Percentiles rank a stretch among this genome's conserved stretches.
phyloP scores from a whole-genome alignment of 805 yeast species.

The Metschnikowia kunwiensis region DNA sequence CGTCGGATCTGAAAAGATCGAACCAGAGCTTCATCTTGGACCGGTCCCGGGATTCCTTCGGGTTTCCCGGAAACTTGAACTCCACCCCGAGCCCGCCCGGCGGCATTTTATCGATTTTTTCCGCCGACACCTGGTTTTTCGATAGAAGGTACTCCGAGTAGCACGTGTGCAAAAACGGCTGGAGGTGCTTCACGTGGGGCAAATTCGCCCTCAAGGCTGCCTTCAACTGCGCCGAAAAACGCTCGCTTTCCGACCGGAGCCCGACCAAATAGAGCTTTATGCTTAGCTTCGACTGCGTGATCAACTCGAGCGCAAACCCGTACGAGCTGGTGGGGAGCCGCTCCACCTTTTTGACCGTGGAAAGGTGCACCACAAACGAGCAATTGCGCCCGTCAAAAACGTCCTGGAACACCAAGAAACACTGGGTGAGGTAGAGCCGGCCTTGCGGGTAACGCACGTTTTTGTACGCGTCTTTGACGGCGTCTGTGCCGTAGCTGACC shows the following conservation, averaged over 20 bases:
- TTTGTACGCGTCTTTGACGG: constrained; percentile 21
- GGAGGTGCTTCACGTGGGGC: constrained; percentile 56
- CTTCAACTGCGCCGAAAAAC: constrained; percentile 69
- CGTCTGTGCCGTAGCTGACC: constrained; percentile 29
- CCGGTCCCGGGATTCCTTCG: constrained; percentile 71
- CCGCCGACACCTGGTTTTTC: constrained; percentile 48
- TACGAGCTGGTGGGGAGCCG: constrained; percentile 73
- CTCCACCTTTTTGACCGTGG: constrained; percentile 81
- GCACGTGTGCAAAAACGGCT: constrained; percentile 63
- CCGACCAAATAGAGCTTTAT: constrained; percentile 76
- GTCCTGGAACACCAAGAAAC: constrained; percentile 72
- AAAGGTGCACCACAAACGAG: constrained; percentile 65
- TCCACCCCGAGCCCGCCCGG: constrained; percentile 82
- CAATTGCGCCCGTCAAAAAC: constrained; percentile 66
- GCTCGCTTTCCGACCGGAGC: constrained; percentile 71
- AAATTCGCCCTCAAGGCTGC: constrained; percentile 59
- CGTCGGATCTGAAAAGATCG: constrained; percentile 80
- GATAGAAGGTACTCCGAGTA: constrained; percentile 82
- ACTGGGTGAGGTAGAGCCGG: constrained; percentile 65
- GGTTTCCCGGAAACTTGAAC: constrained; percentile 88
- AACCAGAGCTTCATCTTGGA: constrained; percentile 91
- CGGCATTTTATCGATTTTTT: constrained; percentile 53
- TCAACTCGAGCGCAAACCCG: constrained; percentile 73
- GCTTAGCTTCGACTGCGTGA: constrained; percentile 61
- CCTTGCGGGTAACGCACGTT: constrained; percentile 47